Evolutionary conservation across 495 filamentous ascomycete species (phyloP).

Genomic region (Thozetella sp.): DNA sequence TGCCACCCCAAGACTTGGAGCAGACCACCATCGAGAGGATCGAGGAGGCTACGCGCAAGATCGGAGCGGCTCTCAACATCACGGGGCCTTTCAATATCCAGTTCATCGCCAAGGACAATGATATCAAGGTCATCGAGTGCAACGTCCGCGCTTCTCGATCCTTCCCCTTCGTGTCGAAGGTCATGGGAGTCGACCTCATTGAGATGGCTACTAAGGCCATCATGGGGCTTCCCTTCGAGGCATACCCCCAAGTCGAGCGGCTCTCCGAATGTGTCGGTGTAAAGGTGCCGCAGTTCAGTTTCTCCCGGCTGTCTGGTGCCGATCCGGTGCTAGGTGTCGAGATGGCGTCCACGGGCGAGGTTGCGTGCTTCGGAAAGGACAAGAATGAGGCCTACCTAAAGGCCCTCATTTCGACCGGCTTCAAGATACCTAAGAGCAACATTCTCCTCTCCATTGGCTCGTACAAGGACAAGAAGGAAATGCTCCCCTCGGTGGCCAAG

Average conservation of each 20-base stretch:
- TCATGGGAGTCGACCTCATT: slow-evolving; percentile 97
- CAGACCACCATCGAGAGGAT: slow-evolving; percentile 87
- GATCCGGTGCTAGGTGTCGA: slow-evolving; percentile 97
- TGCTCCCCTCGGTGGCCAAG: slow-evolving; percentile 90
- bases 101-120: slow-evolving; percentile 99
- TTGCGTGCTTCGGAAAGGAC: slow-evolving; percentile 92
- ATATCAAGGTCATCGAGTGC: slow-evolving; percentile 99
- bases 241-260: slow-evolving; percentile 77
- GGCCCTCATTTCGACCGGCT: slow-evolving; percentile 91
- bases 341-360: slow-evolving; percentile 98
- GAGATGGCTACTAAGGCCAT: slow-evolving; percentile 99
- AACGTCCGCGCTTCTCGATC: slow-evolving; percentile 96
- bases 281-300: slow-evolving; percentile 98
- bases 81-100: slow-evolving; percentile 99
- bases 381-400: slow-evolving; percentile 99
- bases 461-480: slow-evolving; percentile 96
- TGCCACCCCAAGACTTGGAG: slow-evolving; percentile 93
- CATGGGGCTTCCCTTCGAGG: slow-evolving; percentile 77
- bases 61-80: slow-evolving; percentile 91
- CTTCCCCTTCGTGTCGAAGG: slow-evolving; percentile 98
- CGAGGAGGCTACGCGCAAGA: slow-evolving; percentile 93
- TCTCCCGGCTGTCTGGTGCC: slow-evolving; percentile 93
- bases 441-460: slow-evolving; percentile 94
- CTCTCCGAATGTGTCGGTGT: slow-evolving; percentile 88
- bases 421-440: slow-evolving; percentile 95